Evolutionary conservation across 1,284 basidiomycete species (phyloP).

Genomic region (Cerrena zonata): DNA sequence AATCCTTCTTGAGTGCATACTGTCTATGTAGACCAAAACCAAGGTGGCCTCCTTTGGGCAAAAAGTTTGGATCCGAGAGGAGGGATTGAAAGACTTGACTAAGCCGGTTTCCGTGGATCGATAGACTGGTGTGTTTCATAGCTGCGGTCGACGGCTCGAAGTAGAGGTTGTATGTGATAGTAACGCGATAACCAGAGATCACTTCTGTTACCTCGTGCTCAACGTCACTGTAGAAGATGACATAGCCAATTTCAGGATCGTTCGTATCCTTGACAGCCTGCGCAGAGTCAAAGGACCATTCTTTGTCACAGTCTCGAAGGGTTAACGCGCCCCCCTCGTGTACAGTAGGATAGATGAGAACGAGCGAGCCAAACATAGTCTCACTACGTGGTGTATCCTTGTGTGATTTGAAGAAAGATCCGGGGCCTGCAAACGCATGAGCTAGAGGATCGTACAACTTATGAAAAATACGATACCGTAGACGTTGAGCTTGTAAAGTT

Average conservation of each 20-base stretch:
- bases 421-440: constrained; percentile 11
- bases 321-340: constrained; percentile 33
- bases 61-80: constrained; percentile 21
- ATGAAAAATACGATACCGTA: constrained; percentile 22
- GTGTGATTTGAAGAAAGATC: constrained; percentile 36
- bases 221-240: constrained; percentile 36
- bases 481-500: constrained; percentile 32
- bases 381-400: constrained; percentile 30
- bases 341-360: constrained; percentile 31
- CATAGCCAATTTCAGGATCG: constrained; percentile 22
- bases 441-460: neutral
- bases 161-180: constrained; percentile 37
- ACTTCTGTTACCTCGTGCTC: constrained; percentile 39
- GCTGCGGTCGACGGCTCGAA: constrained; percentile 9
- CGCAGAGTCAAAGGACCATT: constrained; percentile 26
- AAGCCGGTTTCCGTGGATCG: constrained; percentile 2
- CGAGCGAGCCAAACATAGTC: constrained; percentile 37
- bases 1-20: constrained; percentile 24
- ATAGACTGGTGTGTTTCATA: neutral
- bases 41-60: constrained; percentile 29
- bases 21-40: constrained; percentile 32
- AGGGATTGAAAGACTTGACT: constrained; percentile 13
- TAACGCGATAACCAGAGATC: constrained; percentile 33
- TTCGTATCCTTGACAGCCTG: neutral
- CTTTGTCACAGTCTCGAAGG: constrained; percentile 17